These are phyloP conservation scores for Ceratobasidium sp. DNA, from an alignment of 1,284 basidiomycete species.

Conservation along the genomic window DNA sequence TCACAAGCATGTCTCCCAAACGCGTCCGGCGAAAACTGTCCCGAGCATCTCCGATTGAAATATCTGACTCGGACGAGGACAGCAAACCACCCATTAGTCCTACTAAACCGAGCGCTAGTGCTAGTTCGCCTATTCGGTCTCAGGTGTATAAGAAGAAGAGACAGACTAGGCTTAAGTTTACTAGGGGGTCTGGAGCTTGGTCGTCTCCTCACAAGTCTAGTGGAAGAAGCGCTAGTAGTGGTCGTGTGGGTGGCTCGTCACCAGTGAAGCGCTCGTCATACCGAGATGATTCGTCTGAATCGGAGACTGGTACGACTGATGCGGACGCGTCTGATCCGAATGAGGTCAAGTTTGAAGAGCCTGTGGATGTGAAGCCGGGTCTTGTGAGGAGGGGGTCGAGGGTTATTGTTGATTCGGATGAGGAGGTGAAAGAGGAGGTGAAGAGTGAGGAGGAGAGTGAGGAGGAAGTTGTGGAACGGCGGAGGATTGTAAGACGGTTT, in stretches of 20 bases:
- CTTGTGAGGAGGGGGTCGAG: not conserved
- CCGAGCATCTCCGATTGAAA: not conserved
- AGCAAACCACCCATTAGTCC: not conserved
- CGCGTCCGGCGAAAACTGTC: not conserved
- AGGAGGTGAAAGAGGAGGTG: not conserved
- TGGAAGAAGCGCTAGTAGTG: too few species aligned
- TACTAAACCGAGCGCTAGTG: not conserved
- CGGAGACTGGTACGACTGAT: too few species aligned
- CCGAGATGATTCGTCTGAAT: slow-evolving; percentile 1
- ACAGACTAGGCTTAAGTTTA: slow-evolving; percentile 11
- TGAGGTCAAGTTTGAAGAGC: slow-evolving; percentile 10
- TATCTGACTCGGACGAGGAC: not conserved
- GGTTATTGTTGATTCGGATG: not conserved
- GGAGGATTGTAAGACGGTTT: not conserved
- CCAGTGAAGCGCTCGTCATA: slow-evolving; percentile 4
- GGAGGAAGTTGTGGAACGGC: not conserved
- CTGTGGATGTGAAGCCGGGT: not conserved
- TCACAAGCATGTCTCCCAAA: not conserved
- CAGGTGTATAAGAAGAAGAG: not conserved
- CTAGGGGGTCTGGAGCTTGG: not conserved
- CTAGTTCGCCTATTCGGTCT: not conserved
- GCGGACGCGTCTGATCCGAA: slow-evolving; percentile 25
- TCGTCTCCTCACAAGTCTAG: not conserved
- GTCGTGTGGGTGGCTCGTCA: not conserved
- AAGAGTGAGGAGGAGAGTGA: not conserved